A percentile compares a stretch with the other conserved stretches of the same genome.
Conservation (phyloP, 805 yeast genomes). For the Phaffomyces opuntiae region DNA sequence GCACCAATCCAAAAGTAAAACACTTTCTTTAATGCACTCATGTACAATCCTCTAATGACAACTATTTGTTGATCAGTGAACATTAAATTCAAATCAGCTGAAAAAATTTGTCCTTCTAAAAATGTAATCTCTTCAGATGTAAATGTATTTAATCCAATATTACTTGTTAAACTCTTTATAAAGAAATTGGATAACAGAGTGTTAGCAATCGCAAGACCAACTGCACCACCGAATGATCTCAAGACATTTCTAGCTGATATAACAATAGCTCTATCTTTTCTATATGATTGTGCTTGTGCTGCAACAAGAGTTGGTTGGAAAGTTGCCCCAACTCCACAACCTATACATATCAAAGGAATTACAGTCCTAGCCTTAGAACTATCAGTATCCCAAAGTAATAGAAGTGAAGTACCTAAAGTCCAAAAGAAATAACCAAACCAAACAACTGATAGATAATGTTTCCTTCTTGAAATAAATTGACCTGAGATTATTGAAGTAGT, state of each 20-base stretch:
- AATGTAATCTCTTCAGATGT: background rate
- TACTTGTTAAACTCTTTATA: background rate
- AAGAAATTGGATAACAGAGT: conserved; percentile 7
- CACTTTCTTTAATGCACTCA: background rate
- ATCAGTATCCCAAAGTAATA: conserved; percentile 18
- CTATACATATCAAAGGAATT: conserved; percentile 28
- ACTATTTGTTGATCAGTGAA: background rate
- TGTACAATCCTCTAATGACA: background rate
- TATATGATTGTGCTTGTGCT: conserved; percentile 45
- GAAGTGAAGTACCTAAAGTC: conserved; percentile 2
- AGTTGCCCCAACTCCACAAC: conserved; percentile 28
- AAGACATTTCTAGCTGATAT: conserved; percentile 49
- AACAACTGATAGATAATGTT: conserved; percentile 11
- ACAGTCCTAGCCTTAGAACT: conserved; percentile 28
- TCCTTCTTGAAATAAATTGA: conserved; percentile 1
- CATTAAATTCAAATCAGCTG: background rate
- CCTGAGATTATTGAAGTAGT: conserved; percentile 5
- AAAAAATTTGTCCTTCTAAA: background rate
- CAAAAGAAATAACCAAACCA: conserved; percentile 27
- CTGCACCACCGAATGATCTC: conserved; percentile 52
- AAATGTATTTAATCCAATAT: background rate
- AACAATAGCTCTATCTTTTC: conserved; percentile 49
- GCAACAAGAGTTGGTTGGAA: conserved; percentile 29
- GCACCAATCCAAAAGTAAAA: conserved; percentile 3
- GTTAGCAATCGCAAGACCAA: conserved; percentile 41